A percentile compares a stretch with the other conserved stretches of the same genome.
Evolutionary conservation across 257 asterid genomes (phyloP).

Genomic region (Przewalskia tangutica): DNA sequence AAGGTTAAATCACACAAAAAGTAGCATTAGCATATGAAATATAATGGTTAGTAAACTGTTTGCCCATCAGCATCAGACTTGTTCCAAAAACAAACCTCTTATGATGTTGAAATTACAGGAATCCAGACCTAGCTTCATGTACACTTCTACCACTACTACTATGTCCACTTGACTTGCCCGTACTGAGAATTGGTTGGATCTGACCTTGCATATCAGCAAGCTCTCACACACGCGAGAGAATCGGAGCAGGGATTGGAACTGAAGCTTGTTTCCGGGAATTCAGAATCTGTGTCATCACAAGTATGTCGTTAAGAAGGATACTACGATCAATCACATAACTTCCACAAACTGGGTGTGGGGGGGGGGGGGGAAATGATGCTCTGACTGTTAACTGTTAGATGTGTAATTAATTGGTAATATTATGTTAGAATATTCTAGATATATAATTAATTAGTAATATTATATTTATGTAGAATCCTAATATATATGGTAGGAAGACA

Average conservation of each 20-base stretch:
- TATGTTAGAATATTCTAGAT: no score
- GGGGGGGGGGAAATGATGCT: neutral
- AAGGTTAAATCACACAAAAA: neutral
- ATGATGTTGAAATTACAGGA: conserved; percentile 29
- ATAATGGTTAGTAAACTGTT: neutral
- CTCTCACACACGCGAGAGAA: conserved; percentile 76
- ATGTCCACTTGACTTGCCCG: conserved; percentile 33
- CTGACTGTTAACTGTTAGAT: no score
- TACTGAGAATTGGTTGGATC: conserved; percentile 31
- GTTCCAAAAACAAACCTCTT: neutral
- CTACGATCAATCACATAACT: neutral
- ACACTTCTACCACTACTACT: conserved; percentile 15
- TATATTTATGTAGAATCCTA: no score
- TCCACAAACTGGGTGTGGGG: neutral
- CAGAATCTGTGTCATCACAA: conserved; percentile 32
- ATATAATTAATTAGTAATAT: no score
- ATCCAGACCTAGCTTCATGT: conserved; percentile 35
- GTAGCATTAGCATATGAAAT: neutral
- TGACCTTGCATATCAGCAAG: conserved; percentile 67
- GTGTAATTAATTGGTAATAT: no score
- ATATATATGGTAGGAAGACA: no score
- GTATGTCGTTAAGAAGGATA: neutral
- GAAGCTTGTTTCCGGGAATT: conserved; percentile 59
- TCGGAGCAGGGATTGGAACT: conserved; percentile 62
- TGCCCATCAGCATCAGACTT: conserved; percentile 1